phyloP scores from a whole-genome alignment of 768 basidiomycete genomes.

The Boletus rufocinnamomeus region DNA sequence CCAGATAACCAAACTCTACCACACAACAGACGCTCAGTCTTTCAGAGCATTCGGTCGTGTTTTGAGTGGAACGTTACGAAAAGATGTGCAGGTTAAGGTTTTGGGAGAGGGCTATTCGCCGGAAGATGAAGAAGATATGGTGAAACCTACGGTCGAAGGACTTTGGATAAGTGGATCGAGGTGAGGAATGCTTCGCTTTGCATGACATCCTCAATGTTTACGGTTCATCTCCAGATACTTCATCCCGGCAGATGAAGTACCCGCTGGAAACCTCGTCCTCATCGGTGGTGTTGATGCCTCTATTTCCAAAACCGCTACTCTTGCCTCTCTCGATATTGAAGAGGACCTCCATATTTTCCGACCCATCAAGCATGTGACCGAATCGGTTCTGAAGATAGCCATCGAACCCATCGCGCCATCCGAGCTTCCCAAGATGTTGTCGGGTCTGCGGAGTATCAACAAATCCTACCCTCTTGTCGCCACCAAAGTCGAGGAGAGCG shows the following conservation, averaged over 20 bases:
- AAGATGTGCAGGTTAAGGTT: slow-evolving; percentile 89
- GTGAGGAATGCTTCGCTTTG: slow-evolving; percentile 41
- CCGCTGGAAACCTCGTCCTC: slow-evolving; percentile 91
- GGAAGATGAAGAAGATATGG: slow-evolving; percentile 99
- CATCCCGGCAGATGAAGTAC: slow-evolving; percentile 83
- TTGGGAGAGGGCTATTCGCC: slow-evolving; percentile 96
- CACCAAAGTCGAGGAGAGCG: slow-evolving; percentile 98
- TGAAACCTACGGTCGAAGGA: slow-evolving; percentile 78
- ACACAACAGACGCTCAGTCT: slow-evolving; percentile 94
- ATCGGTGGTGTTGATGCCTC: slow-evolving; percentile 93
- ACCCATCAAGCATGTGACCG: slow-evolving; percentile 95
- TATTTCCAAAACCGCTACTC: slow-evolving; percentile 92
- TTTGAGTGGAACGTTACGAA: slow-evolving; percentile 85
- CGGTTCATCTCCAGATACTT: slow-evolving; percentile 64
- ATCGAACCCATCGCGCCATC: slow-evolving; percentile 98
- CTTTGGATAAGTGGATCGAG: slow-evolving; percentile 91
- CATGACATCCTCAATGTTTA: not conserved
- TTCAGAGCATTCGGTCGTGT: slow-evolving; percentile 97
- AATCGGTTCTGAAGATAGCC: slow-evolving; percentile 95
- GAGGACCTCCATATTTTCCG: slow-evolving; percentile 95
- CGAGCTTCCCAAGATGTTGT: slow-evolving; percentile 98
- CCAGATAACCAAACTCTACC: slow-evolving; percentile 92
- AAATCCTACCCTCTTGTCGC: slow-evolving; percentile 94
- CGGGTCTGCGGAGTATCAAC: slow-evolving; percentile 94
- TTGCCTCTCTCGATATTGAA: slow-evolving; percentile 68